Percentiles rank a stretch among this genome's conserved stretches.
Conservation (phyloP, 176 grass and related monocot species). For the Zea luxurians region DNA sequence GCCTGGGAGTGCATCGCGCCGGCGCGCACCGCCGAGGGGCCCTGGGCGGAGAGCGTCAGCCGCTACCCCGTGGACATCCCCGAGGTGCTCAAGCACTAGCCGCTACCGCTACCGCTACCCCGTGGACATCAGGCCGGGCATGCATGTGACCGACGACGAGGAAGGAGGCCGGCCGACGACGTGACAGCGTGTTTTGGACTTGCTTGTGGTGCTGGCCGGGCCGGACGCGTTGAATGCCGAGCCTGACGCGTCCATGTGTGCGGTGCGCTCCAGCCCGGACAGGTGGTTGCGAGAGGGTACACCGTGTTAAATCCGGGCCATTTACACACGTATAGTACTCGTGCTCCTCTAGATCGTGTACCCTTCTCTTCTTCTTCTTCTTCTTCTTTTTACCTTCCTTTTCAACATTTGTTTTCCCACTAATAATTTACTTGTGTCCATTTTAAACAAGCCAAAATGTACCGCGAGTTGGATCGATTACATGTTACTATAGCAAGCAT, state of each 20-base stretch:
- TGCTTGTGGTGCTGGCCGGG: background rate
- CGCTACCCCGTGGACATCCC: conserved; percentile 73
- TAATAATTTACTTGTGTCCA: conserved; percentile 19
- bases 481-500: background rate
- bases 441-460: background rate
- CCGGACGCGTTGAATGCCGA: conserved; percentile 32
- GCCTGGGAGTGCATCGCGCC: conserved; percentile 76
- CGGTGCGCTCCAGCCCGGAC: conserved; percentile 17
- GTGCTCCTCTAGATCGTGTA: conserved; percentile 25
- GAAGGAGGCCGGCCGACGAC: too few relatives aligned
- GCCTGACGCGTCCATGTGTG: conserved; percentile 43
- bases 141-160: too few relatives aligned
- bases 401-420: conserved; percentile 18
- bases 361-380: background rate
- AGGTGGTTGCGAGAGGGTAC: conserved; percentile 45
- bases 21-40: conserved; percentile 39
- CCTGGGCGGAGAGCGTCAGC: conserved; percentile 55
- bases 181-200: background rate
- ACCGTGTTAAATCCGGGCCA: conserved; percentile 34
- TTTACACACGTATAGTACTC: conserved; percentile 23
- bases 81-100: conserved; percentile 72
- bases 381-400: background rate
- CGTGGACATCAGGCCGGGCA: too few relatives aligned
- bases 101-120: too few relatives aligned
- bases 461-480: background rate